Base-by-base conservation (phyloP, 768 basidiomycete genomes). In the Gyrodon lividus region DNA sequence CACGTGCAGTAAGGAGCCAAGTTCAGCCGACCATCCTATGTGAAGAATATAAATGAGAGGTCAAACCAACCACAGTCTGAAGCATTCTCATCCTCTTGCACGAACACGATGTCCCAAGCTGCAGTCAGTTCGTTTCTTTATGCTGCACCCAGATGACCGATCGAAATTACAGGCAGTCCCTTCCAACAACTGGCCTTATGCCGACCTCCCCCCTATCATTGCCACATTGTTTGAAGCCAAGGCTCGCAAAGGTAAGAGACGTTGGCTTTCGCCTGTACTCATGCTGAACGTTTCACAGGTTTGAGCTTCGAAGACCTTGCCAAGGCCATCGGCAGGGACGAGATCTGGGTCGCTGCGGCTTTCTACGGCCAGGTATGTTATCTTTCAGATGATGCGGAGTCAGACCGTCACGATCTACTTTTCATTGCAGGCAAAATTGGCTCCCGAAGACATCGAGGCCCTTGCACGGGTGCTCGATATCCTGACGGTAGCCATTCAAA, bases 301-400 rank as follows among this genome's bases (percentile, higher is more conserved):
- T 57, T 85, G 54, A 83, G 84, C 13, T 92, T 91, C 55, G 87
- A 83, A 50, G 72, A 79, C 34, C 80, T 92, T 57, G 88, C 78
- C 10, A 72, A 83, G 51, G 74, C 73, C 6, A 77, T 92, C 47
- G 81, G 77, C 20, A 83, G 77, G 64, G 86, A 89, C 63, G 90
- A 92, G 61, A 77, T 92, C 22, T 92, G 88, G 87, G 76, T 91
- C 22, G 89, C 89, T 3, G 81, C 89, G 6, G 82, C 83, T 43
- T 88, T 92, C 69, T 90, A 89, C 58, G 89, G 84, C 6, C 89
- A 91, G 73, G 87, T 86, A 52, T 19, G 70, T 59, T 39, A 23
- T 46, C 35, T 46, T 28, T 44, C 16, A 22, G 26, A 48, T 53
- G 23, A 23, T 46, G 16, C 26, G n/a, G 37, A 39, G 1, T 41